Evolutionary conservation across 305 asterid genomes (phyloP).

Genomic region (Lippia alba): DNA sequence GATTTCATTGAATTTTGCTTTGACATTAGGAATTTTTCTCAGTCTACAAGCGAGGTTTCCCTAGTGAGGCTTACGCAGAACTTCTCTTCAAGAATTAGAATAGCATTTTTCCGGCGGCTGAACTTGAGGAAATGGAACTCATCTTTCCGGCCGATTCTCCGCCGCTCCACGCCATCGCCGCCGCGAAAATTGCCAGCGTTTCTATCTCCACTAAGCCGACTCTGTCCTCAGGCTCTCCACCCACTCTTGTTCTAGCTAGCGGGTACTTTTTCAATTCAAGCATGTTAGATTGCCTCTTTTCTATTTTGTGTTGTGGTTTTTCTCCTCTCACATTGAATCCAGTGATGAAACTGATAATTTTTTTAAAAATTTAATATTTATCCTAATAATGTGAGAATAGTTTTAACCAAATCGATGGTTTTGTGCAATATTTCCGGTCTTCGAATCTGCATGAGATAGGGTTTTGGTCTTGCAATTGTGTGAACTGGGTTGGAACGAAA

Average conservation of each 20-base stretch:
- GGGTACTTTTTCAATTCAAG: slow-evolving; percentile 48
- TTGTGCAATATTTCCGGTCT: background rate
- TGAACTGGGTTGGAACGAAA: background rate
- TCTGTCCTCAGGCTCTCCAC: slow-evolving; percentile 59
- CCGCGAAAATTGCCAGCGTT: slow-evolving; percentile 67
- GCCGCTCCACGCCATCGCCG: slow-evolving; percentile 66
- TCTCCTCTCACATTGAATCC: background rate
- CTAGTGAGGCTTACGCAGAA: background rate
- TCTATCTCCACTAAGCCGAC: slow-evolving; percentile 42
- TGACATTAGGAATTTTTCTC: background rate
- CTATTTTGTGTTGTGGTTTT: no score
- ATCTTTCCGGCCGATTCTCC: slow-evolving; percentile 59
- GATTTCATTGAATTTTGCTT: no score
- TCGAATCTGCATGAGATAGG: background rate
- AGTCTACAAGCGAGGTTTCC: background rate
- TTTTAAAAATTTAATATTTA: background rate
- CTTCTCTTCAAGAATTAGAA: background rate
- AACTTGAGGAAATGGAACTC: slow-evolving; percentile 49
- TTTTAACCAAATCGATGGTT: background rate
- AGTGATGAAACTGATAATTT: background rate
- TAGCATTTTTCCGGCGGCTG: slow-evolving; percentile 15
- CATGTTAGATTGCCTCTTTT: background rate
- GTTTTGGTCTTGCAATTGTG: background rate
- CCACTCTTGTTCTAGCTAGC: slow-evolving; percentile 49
- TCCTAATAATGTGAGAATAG: background rate